Base-by-base conservation (phyloP, 2,329 filamentous ascomycete genomes). In the Microsporum canis region DNA sequence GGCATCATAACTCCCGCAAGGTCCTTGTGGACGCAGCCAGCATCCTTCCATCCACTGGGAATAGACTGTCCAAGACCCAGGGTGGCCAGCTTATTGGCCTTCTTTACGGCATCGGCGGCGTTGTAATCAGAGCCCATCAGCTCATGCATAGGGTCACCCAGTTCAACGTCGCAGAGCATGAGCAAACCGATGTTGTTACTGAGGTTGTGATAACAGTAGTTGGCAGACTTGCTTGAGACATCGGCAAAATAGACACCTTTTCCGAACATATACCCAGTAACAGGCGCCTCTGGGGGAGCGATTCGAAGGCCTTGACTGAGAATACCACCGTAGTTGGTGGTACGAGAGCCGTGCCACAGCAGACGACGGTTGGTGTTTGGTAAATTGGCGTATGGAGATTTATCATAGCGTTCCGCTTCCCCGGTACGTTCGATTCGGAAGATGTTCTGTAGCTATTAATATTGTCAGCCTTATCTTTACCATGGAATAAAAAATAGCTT, bases 231-330 rank as follows among this genome's bases (percentile, higher is more conserved):
- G 70, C 83, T 87, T 0, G 84, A 87, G 80, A 91, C 91, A 68
- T 95, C 89, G 1, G 89, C 89, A 1, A 95, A 81, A 70, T 95
- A 95, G 55, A 95, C 88, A 51, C 90, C 90, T 73, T 95, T 95
- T 61, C 87, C 90, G 66, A 95, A 95, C 88, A 92, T 92, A 76
- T 92, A 91, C 1, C 89, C 89, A 3, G 80, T 82, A 0, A 85
- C 85, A 0, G 89, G 91, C 0, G 90, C 90, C 72, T 95, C 77
- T 1, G 76, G 76, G 0, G 91, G 91, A 5, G 91, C 91, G 65
- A 95, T 95, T n/a, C 89, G 87, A 5, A 96, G 81, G 65, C 91
- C 91, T 72, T 95, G 89, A 61, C 85, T 88, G 47, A 95, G 82
- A 62, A 96, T 96, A 69, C 90, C 91, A 69, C 87, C 89, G 66